phyloP scores from a whole-genome alignment of 2,329 filamentous ascomycete genomes.

The Clarireedia monteithiana region DNA sequence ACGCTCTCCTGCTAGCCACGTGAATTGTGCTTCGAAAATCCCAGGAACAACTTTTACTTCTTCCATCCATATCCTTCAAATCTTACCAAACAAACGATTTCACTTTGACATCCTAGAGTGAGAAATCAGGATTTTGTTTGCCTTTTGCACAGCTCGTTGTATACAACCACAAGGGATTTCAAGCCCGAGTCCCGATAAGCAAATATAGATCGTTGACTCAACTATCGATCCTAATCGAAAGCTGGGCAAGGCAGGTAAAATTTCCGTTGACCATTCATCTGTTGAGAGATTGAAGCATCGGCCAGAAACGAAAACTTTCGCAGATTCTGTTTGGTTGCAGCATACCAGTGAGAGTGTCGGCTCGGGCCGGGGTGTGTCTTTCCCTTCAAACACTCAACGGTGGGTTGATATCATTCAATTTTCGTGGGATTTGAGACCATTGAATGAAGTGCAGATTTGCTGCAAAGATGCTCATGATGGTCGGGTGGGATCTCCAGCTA shows the following conservation, averaged over 20 bases:
- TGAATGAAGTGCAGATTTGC: neutral
- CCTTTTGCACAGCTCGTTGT: neutral
- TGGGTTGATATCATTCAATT: neutral
- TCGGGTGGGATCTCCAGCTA: neutral
- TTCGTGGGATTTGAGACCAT: neutral
- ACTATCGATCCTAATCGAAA: conserved; percentile 1
- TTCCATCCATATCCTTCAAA: neutral
- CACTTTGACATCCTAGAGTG: neutral
- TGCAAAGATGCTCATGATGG: neutral
- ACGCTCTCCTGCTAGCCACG: conserved; percentile 2
- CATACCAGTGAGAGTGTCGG: neutral
- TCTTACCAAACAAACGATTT: neutral
- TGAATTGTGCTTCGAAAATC: neutral
- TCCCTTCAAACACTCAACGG: neutral
- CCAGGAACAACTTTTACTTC: neutral
- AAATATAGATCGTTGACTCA: neutral
- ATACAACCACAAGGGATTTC: neutral
- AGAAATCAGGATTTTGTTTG: neutral
- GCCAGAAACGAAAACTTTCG: neutral
- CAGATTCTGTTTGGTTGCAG: neutral
- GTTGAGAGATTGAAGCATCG: neutral
- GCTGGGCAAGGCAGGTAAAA: neutral
- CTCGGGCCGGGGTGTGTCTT: conserved; percentile 3
- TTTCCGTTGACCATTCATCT: neutral
- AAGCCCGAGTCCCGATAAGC: neutral